These are phyloP conservation scores for Diaporthe batatas DNA, from an alignment of 2,329 filamentous ascomycete species.

Conservation along the genomic window DNA sequence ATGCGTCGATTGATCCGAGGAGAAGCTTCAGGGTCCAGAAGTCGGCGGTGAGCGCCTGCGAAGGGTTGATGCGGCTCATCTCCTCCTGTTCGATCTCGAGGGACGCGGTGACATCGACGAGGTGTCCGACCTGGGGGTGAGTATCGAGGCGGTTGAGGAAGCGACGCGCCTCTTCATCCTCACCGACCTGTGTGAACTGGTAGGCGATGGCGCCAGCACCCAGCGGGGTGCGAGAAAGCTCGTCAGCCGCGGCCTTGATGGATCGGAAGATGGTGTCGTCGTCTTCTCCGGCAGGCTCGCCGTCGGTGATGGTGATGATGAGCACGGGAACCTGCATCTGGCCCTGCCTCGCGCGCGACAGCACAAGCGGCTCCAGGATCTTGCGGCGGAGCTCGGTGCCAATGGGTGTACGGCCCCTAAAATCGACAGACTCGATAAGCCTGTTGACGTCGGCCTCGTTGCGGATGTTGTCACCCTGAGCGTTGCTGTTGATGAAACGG, in stretches of 20 bases:
- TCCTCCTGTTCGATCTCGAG: slow-evolving; percentile 25
- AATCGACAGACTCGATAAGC: slow-evolving; percentile 16
- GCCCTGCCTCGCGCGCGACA: slow-evolving; percentile 16
- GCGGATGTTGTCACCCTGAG: slow-evolving; percentile 14
- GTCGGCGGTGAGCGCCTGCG: slow-evolving; percentile 6
- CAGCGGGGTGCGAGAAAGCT: slow-evolving; percentile 12
- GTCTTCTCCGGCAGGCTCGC: slow-evolving; percentile 5
- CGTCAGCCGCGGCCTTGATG: slow-evolving; percentile 6
- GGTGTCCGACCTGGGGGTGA: slow-evolving; percentile 10
- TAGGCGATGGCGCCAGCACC: slow-evolving; percentile 15
- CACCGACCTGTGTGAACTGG: slow-evolving; percentile 19
- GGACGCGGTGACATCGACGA: slow-evolving; percentile 4
- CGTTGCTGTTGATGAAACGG: slow-evolving; percentile 24
- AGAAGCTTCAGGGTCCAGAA: slow-evolving; percentile 22
- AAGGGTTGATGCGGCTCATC: slow-evolving; percentile 7
- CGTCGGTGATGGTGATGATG: slow-evolving; percentile 15
- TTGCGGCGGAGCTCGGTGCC: slow-evolving; percentile 14
- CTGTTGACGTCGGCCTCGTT: slow-evolving; percentile 23
- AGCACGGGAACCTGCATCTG: slow-evolving; percentile 22
- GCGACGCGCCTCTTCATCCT: slow-evolving; percentile 20
- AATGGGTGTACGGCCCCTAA: slow-evolving; percentile 18
- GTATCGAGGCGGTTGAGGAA: slow-evolving; percentile 20
- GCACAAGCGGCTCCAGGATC: slow-evolving; percentile 19
- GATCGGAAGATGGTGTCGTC: slow-evolving; percentile 15
- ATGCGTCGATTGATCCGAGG: background rate